A percentile compares a stretch with the other conserved stretches of the same genome.
Evolutionary conservation across 441 rosid genomes (phyloP).

Genomic region (Viola pubescens): DNA sequence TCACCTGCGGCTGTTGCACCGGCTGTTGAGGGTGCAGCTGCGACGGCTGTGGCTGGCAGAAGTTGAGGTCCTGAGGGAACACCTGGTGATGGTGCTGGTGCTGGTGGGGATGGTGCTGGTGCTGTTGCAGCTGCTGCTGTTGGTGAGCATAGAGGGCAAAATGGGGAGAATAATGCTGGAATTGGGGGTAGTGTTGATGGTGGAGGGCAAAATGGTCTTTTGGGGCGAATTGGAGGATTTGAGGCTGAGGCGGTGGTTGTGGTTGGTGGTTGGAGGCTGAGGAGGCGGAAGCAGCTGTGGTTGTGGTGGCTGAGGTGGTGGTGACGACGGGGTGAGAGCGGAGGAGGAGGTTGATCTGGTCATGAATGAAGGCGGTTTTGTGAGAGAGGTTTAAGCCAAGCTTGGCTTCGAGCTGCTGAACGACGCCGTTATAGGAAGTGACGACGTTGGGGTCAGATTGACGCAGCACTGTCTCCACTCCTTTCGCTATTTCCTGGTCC

Average conservation of each 20-base stretch:
- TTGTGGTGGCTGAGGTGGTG: slow-evolving; percentile 14
- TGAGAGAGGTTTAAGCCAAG: slow-evolving; percentile 39
- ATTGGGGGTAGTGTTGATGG: slow-evolving; percentile 32
- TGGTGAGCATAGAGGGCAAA: slow-evolving; percentile 35
- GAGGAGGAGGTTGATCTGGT: slow-evolving; percentile 34
- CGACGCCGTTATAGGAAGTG: slow-evolving; percentile 44
- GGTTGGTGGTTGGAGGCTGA: slow-evolving; percentile 9
- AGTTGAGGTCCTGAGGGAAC: slow-evolving; percentile 49
- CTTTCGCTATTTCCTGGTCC: slow-evolving; percentile 29
- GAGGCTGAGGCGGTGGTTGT: slow-evolving; percentile 16
- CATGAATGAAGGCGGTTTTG: slow-evolving; percentile 34
- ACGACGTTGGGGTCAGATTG: slow-evolving; percentile 24
- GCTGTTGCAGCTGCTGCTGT: slow-evolving; percentile 24
- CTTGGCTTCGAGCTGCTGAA: slow-evolving; percentile 34
- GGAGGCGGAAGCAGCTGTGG: slow-evolving; percentile 9
- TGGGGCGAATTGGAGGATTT: slow-evolving; percentile 20
- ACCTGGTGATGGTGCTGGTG: slow-evolving; percentile 15
- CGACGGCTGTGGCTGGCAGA: slow-evolving; percentile 33
- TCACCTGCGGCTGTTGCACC: slow-evolving; percentile 8
- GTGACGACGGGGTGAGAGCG: slow-evolving; percentile 15
- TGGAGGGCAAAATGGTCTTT: slow-evolving; percentile 58
- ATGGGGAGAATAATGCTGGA: slow-evolving; percentile 44
- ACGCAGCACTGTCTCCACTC: slow-evolving; percentile 26
- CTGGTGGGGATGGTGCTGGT: slow-evolving; percentile 14
- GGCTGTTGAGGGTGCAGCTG: slow-evolving; percentile 4